phyloP scores from a whole-genome alignment of 495 filamentous ascomycete genomes.

The Aspergillus diversus region DNA sequence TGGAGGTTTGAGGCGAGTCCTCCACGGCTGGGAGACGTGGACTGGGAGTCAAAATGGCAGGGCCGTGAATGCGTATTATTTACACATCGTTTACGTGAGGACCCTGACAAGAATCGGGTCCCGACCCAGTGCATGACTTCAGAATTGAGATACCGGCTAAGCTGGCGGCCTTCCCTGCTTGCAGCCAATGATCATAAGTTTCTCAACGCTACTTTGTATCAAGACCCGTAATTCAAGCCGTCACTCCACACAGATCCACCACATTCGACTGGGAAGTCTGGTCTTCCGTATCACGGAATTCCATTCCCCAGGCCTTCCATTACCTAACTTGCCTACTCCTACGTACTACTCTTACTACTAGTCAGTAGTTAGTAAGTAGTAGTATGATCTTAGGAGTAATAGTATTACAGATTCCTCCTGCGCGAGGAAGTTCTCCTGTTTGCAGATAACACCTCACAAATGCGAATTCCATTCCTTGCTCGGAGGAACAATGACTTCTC shows the following conservation, averaged over 20 bases:
- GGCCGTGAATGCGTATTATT: too few relatives aligned
- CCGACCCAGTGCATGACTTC: too few relatives aligned
- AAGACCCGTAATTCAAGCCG: conserved; percentile 2
- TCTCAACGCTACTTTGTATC: background rate
- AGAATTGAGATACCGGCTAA: background rate
- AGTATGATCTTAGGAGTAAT: too few relatives aligned
- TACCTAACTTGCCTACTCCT: background rate
- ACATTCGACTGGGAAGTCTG: background rate
- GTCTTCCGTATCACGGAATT: background rate
- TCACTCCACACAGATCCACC: conserved; percentile 1
- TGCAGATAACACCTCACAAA: background rate
- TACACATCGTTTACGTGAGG: too few relatives aligned
- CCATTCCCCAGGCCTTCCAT: background rate
- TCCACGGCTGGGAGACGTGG: too few relatives aligned
- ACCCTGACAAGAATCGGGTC: too few relatives aligned
- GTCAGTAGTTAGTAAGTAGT: too few relatives aligned
- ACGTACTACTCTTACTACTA: too few relatives aligned
- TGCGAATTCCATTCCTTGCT: background rate
- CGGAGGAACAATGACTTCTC: too few relatives aligned
- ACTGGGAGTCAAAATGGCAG: too few relatives aligned
- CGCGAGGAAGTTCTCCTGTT: background rate
- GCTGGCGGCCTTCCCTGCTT: background rate
- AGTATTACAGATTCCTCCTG: too few relatives aligned
- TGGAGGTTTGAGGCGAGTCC: too few relatives aligned
- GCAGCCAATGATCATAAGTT: background rate